Percentiles rank a stretch among this genome's conserved stretches.
phyloP scores from a whole-genome alignment of 257 asterid species.

The Handroanthus guayacan region DNA sequence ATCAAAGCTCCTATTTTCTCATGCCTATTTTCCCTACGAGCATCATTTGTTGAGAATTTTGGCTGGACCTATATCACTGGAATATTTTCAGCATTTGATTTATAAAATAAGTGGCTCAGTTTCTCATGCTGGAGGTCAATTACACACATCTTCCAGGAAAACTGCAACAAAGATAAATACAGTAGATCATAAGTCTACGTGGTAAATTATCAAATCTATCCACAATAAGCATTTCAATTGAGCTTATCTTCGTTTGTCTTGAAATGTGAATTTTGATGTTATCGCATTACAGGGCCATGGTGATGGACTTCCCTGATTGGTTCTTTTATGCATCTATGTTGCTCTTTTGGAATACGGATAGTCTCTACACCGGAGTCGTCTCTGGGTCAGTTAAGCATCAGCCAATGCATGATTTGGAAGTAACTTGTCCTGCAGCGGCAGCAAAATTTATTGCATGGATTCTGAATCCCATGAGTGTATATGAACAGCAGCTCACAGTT shows the following conservation, averaged over 20 bases:
- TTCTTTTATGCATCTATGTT: conserved; percentile 67
- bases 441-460: conserved; percentile 79
- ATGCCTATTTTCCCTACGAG: conserved; percentile 69
- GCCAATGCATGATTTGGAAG: conserved; percentile 37
- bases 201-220: conserved; percentile 53
- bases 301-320: conserved; percentile 80
- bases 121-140: conserved; percentile 42
- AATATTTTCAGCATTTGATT: conserved; percentile 60
- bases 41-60: conserved; percentile 54
- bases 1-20: conserved; percentile 68
- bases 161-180: conserved; percentile 41
- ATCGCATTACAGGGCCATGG: conserved; percentile 60
- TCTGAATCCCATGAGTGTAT: conserved; percentile 58
- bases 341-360: conserved; percentile 54
- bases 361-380: conserved; percentile 33
- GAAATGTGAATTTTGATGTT: conserved; percentile 22
- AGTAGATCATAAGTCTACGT: conserved; percentile 67
- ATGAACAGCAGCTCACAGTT: conserved; percentile 46
- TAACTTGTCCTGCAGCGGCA: conserved; percentile 52
- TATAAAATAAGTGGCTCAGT: conserved; percentile 42
- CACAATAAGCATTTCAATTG: conserved; percentile 25
- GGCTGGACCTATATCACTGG: conserved; percentile 64
- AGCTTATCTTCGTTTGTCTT: conserved; percentile 32
- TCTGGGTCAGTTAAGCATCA: conserved; percentile 34
- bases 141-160: conserved; percentile 45